phyloP scores from a whole-genome alignment of 2,329 filamentous ascomycete genomes.

The Penicillium sp. region DNA sequence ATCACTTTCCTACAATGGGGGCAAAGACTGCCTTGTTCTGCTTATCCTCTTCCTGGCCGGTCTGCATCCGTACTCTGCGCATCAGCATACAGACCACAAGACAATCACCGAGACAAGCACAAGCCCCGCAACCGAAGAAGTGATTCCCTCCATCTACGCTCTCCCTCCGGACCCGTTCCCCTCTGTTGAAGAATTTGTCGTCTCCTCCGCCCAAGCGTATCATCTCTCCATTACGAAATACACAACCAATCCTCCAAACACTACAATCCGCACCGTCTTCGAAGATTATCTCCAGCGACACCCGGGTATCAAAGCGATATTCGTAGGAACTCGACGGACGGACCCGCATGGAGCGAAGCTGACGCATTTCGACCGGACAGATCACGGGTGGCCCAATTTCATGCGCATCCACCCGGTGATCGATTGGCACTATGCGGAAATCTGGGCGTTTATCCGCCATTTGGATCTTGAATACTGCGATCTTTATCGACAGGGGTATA shows the following conservation, averaged over 20 bases:
- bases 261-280: conserved; percentile 74
- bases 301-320: conserved; percentile 67
- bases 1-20: conserved; percentile 93
- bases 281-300: conserved; percentile 63
- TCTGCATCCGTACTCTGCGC: conserved; percentile 48
- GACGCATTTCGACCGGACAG: conserved; percentile 81
- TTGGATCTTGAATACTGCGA: conserved; percentile 79
- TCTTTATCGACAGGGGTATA: conserved; percentile 87
- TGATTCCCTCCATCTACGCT: conserved; percentile 85
- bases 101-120: background rate
- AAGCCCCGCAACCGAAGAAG: background rate
- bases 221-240: conserved; percentile 74
- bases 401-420: conserved; percentile 94
- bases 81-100: conserved; percentile 9
- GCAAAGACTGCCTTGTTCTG: conserved; percentile 94
- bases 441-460: conserved; percentile 78
- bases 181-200: conserved; percentile 83
- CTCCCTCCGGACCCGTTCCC: conserved; percentile 78
- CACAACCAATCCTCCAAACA: conserved; percentile 54
- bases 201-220: conserved; percentile 63
- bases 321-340: conserved; percentile 84
- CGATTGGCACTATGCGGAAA: conserved; percentile 95
- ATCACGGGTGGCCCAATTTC: conserved; percentile 84
- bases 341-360: conserved; percentile 83
- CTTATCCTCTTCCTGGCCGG: conserved; percentile 78